Evolutionary conservation across 257 asterid species (phyloP), one percentile per base, ranked within the genome.

Genomic region (Mitragyna speciosa): DNA sequence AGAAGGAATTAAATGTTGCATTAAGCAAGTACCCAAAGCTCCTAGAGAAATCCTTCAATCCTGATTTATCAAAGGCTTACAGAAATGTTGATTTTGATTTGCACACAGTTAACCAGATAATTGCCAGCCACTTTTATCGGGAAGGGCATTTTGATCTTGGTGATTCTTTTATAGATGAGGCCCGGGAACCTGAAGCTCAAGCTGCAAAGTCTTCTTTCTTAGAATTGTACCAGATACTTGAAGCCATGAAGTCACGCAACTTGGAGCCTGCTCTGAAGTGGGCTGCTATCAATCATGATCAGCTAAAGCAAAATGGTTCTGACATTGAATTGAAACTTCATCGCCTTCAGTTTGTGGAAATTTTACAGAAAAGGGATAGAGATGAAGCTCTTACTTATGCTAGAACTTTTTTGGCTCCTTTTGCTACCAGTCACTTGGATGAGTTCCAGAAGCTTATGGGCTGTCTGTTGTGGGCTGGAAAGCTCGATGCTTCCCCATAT

Each of bases 61-160:
- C 99, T 43, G 97, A 94, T 86, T 89, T 96, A 75, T 91, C 99
- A 39, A 92, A 92, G 88, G 96, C 97, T 54, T 90, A 90, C 81
- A 93, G 97, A 52, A 83, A 91, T 73, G 86, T 90, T n/a, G 96
- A 92, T 80, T 91, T 90, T 58, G 97, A 96, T 77, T 65, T 49
- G 81, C 94, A 85, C 72, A 86, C 89, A 0, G 85, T 95, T 31
- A 90, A 95, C 87, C 91, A 90, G 84, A 90, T 95, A 79, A 90
- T 95, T 39, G 96, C 97, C 67, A 84, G 90, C 86, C 98, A 95
- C 84, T 93, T 95, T 84, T 92, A 88, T 82, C 89, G 97, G 72
- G 95, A 89, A 83, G 97, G 97, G 76, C 92, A 78, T 79, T 94
- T 93, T 82, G 97, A 92, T 51, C 83, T 95, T 51, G 97, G 98